Base-by-base conservation (phyloP, 768 basidiomycete species). In the Tulasnella sp. region DNA sequence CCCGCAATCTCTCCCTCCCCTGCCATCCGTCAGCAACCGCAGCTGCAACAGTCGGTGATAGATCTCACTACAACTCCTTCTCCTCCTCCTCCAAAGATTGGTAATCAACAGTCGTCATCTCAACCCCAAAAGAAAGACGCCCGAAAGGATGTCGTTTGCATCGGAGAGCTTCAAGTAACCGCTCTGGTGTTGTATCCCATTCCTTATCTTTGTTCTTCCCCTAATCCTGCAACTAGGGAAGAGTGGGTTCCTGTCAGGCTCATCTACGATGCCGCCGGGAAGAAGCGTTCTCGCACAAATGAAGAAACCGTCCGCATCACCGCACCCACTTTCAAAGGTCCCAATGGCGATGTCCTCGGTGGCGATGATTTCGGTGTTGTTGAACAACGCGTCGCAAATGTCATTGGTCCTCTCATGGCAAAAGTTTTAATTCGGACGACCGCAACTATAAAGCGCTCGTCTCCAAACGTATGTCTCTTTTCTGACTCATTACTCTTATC, bases 121-220 rank as follows among this genome's bases (percentile, higher is more conserved):
- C 24, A 27, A 10, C 7, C 32, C 19, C 27, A 51, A 33, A 53
- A 12, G 56, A 58, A 45, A 33, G 51, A 56, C 46, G 42, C 29
- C 16, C 55, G 54, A 5, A 54, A 49, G 31, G 54, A 56, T 37
- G 54, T 56, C 13, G 78, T 92, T 46, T 92, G 90, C 63, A 89
- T 92, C 42, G 89, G 89, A 1, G 81, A 85, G 53, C 70, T 92
- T 31, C 71, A 72, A n/a, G 80, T 81, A 16, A 86, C 83, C 15
- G 88, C 86, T 12, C 75, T 92, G 24, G 78, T 92, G 29, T 71
- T 90, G n/a, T 86, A 88, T 63, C 87, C 83, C 6, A 75, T 83
- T 15, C 61, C 73, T 25, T 90, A 87, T 63, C 66, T 90, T 31
- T 61, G 48, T 29, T 24, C 15, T 66, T 39, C 67, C 68, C 20